Base-by-base conservation (phyloP, 202 grass and related monocot species). In the Schoenoplectus tabernaemontani region DNA sequence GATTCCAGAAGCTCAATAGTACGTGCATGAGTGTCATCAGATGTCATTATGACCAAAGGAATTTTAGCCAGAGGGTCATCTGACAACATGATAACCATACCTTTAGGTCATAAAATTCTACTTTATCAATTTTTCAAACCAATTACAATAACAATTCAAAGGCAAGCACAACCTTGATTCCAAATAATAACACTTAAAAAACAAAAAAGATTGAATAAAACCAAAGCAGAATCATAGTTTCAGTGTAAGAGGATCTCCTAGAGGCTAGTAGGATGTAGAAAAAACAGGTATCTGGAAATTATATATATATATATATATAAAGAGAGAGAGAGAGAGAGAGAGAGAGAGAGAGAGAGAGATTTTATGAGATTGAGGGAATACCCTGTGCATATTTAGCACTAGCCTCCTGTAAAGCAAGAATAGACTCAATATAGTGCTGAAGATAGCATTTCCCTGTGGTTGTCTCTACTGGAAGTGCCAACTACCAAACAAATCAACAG, bases 21-120 rank as follows among this genome's bases (percentile, higher is more conserved):
- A 9, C 81, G 67, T 70, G 85, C 82, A 85, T 98, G 88, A 59
- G 95, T 98, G 83, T 98, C 95, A 77, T 98, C 95, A 41, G 95
- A 98, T 30, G 95, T 98, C 95, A 98, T 98, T 86, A 98, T 92
- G 48, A 82, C 91, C 83, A 98, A 92, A 65, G 91, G 95, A 82
- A 98, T 98, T 58, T 90, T 84, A 61, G 24, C 81, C 42, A 83
- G 33, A 63, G 19, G 56, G 81, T 87, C 58, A 17, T 79, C 91
- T 98, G 83, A 46, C 78, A 12, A 72, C 3, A 80, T 63, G 6
- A 78, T 44, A 61, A 15, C 22, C 51, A 58, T 78, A 59, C 7
- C 16, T 42, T n/a, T 30, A 41, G 10, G 2, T 77, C 23, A 36
- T 77, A 36, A 56, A 17, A 32, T 57, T 77, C 8, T 19, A 39